A percentile compares a stretch with the other conserved stretches of the same genome.
phyloP scores from a whole-genome alignment of 169 alveolate species.

The Toxoplasma gondii region DNA sequence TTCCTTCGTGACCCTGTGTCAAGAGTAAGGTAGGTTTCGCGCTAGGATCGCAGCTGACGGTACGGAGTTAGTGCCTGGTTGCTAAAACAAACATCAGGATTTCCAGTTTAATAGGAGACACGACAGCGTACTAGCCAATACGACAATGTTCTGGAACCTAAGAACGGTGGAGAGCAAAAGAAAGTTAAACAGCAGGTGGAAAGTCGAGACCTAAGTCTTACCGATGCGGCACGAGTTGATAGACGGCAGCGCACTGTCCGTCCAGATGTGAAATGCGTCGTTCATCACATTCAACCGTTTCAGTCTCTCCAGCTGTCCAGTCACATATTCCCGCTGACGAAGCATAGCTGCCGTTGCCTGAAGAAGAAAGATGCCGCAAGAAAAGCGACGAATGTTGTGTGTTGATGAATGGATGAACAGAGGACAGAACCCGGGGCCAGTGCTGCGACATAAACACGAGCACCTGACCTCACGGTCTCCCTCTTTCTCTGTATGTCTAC shows the following conservation, averaged over 20 bases:
- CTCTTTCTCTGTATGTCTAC: too few relatives aligned
- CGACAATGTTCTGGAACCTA: too few relatives aligned
- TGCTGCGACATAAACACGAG: not conserved
- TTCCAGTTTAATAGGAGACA: too few relatives aligned
- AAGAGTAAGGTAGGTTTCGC: too few relatives aligned
- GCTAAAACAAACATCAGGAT: too few relatives aligned
- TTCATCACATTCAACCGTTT: conserved; percentile 61
- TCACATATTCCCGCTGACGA: conserved; percentile 41
- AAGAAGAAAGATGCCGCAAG: not conserved
- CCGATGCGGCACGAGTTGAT: conserved; percentile 67
- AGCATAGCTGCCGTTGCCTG: conserved; percentile 53
- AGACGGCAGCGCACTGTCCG: conserved; percentile 46
- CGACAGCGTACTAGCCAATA: too few relatives aligned
- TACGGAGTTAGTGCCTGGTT: too few relatives aligned
- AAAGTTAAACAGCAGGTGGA: too few relatives aligned
- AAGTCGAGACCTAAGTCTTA: not conserved
- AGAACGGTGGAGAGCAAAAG: too few relatives aligned
- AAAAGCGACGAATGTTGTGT: not conserved
- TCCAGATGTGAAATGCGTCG: conserved; percentile 65
- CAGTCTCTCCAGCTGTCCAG: conserved; percentile 53
- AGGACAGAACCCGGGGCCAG: not conserved
- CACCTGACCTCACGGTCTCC: not conserved
- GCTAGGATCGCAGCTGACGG: too few relatives aligned
- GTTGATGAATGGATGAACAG: not conserved
- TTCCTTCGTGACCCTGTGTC: too few relatives aligned